Evolutionary conservation across 495 filamentous ascomycete species (phyloP).

Genomic region (Thozetella sp.): DNA sequence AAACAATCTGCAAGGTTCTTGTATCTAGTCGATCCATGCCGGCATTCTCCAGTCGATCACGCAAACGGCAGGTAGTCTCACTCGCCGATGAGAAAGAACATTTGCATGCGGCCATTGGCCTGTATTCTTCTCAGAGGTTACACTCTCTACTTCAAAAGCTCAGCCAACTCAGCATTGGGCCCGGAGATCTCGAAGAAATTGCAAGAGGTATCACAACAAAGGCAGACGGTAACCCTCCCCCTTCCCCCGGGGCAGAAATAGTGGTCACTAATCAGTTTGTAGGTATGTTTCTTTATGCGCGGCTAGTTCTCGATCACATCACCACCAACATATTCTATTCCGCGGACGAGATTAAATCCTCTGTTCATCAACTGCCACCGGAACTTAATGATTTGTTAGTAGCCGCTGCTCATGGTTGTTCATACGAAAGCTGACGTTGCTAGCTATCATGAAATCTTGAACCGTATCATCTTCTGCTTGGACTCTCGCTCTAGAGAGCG

Average conservation of each 20-base stretch:
- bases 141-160: conserved; percentile 10
- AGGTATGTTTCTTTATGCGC: conserved; percentile 36
- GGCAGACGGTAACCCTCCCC: conserved; percentile 21
- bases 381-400: conserved; percentile 26
- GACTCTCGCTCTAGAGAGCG: conserved; percentile 21
- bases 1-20: conserved; percentile 20
- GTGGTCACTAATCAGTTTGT: conserved; percentile 9
- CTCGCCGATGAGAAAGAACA: conserved; percentile 25
- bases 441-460: conserved; percentile 26
- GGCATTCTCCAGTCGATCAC: conserved; percentile 4
- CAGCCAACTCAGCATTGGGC: conserved; percentile 14
- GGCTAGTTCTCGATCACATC: conserved; percentile 30
- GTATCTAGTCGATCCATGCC: conserved; percentile 17
- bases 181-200: conserved; percentile 11
- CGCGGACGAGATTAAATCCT: conserved; percentile 15
- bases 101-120: conserved; percentile 17
- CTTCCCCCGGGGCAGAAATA: not conserved
- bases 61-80: conserved; percentile 17
- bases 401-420: not conserved
- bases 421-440: not conserved
- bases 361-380: conserved; percentile 20
- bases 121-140: conserved; percentile 18
- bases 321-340: conserved; percentile 26
- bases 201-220: conserved; percentile 14
- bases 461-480: conserved; percentile 15